A percentile compares a stretch with the other conserved stretches of the same genome.
Conservation (phyloP, 495 filamentous ascomycete genomes). For the Platismatia glauca region DNA sequence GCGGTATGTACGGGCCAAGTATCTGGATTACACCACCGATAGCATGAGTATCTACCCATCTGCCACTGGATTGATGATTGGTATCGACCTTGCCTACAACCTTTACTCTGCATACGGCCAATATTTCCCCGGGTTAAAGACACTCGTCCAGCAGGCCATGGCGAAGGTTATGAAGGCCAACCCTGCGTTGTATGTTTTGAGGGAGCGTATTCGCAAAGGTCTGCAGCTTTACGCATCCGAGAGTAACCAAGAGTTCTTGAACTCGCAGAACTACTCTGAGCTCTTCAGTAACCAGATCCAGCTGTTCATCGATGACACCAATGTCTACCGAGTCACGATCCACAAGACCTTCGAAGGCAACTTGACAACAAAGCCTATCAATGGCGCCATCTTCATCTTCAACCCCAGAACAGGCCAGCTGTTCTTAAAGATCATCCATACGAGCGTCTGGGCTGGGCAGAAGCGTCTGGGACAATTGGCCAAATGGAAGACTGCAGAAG, state of each 20-base stretch:
- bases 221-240: conserved; percentile 97
- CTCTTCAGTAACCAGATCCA: conserved; percentile 99
- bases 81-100: conserved; percentile 96
- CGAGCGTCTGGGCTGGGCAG: conserved; percentile 98
- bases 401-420: conserved; percentile 95
- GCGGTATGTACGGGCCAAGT: conserved; percentile 94
- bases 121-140: conserved; percentile 97
- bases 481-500: conserved; percentile 99
- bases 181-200: conserved; percentile 88
- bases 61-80: conserved; percentile 96
- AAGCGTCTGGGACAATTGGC: conserved; percentile 98
- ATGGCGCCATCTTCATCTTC: conserved; percentile 99
- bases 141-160: conserved; percentile 96
- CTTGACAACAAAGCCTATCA: conserved; percentile 98
- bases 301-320: conserved; percentile 98
- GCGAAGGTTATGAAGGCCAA: conserved; percentile 99
- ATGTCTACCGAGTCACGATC: conserved; percentile 98
- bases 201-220: conserved; percentile 98
- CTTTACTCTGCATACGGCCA: conserved; percentile 95
- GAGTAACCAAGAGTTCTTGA: conserved; percentile 98
- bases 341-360: conserved; percentile 99
- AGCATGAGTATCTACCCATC: conserved; percentile 99
- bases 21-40: conserved; percentile 97
- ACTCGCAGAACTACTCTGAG: conserved; percentile 99
- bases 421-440: conserved; percentile 99